A percentile compares a stretch with the other conserved stretches of the same genome.
phyloP scores from a whole-genome alignment of 345 rosid genomes.

The Cochlearia excelsa region DNA sequence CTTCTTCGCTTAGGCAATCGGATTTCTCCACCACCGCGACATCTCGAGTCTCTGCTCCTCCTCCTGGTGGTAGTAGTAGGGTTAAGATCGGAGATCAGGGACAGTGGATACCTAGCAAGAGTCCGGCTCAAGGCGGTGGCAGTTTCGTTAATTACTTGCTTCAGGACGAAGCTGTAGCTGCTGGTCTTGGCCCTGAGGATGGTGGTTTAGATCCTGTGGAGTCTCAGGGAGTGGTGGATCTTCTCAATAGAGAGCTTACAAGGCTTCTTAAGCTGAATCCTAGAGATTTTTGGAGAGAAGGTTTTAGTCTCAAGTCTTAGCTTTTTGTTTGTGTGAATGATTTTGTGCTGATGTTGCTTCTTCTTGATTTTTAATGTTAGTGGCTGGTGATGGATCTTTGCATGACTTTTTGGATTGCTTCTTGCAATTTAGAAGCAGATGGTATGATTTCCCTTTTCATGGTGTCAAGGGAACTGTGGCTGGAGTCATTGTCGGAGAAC shows the following conservation, averaged over 20 bases:
- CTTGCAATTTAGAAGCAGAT: constrained; percentile 76
- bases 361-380: constrained; percentile 35
- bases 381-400: constrained; percentile 75
- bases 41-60: constrained; percentile 25
- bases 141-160: constrained; percentile 82
- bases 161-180: constrained; percentile 92
- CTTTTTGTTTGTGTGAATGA: not conserved
- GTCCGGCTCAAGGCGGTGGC: constrained; percentile 41
- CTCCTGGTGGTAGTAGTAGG: constrained; percentile 23
- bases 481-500: constrained; percentile 82
- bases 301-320: constrained; percentile 32
- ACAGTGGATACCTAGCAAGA: constrained; percentile 40
- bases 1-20: constrained; percentile 60
- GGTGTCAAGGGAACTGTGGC: constrained; percentile 84
- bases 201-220: constrained; percentile 91
- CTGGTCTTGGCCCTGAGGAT: constrained; percentile 66
- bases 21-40: constrained; percentile 32
- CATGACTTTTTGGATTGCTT: constrained; percentile 77
- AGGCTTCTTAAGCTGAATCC: constrained; percentile 76
- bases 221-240: constrained; percentile 94
- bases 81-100: constrained; percentile 48
- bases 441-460: constrained; percentile 94
- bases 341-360: constrained; percentile 17
- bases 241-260: constrained; percentile 74
- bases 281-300: constrained; percentile 85